These are phyloP conservation scores for Zoysia japonica DNA, from an alignment of 176 grass and related monocot species.

Conservation along the genomic window DNA sequence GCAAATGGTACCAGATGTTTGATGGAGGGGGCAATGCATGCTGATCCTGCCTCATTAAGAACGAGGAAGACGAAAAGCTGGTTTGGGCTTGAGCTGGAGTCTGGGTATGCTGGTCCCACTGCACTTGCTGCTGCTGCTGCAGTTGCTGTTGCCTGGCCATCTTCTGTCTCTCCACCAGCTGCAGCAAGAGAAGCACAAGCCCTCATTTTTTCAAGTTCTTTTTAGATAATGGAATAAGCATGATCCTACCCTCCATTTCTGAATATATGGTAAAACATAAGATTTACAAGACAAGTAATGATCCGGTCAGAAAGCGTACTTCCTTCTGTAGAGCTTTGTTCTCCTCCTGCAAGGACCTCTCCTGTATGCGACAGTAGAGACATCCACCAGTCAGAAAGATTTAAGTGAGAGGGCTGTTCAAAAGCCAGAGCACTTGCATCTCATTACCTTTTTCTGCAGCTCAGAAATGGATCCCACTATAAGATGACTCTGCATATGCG, in stretches of 20 bases:
- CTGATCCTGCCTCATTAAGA: slow-evolving; percentile 48
- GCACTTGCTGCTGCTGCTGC: slow-evolving; percentile 39
- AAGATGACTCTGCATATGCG: slow-evolving; percentile 59
- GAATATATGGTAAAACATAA: neutral
- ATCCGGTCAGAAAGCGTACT: slow-evolving; percentile 40
- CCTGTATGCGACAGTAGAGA: slow-evolving; percentile 45
- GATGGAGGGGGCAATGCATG: slow-evolving; percentile 31
- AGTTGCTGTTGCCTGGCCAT: slow-evolving; percentile 30
- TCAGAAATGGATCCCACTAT: slow-evolving; percentile 65
- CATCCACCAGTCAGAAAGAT: neutral
- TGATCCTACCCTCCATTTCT: neutral
- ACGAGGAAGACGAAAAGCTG: slow-evolving; percentile 47
- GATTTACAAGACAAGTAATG: neutral
- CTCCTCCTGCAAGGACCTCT: slow-evolving; percentile 71
- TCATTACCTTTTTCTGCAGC: slow-evolving; percentile 66
- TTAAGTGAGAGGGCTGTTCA: neutral
- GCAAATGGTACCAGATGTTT: slow-evolving; percentile 49
- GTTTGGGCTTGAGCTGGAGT: slow-evolving; percentile 38
- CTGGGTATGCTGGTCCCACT: slow-evolving; percentile 52
- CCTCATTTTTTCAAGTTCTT: neutral
- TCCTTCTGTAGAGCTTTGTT: slow-evolving; percentile 75
- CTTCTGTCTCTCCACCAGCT: slow-evolving; percentile 67
- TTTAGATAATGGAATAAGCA: neutral
- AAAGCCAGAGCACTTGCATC: neutral
- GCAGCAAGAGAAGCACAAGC: slow-evolving; percentile 14